Percentiles rank a stretch among this genome's conserved stretches.
phyloP scores from a whole-genome alignment of 73 alveolate genomes.

The Effrenium voratum region DNA sequence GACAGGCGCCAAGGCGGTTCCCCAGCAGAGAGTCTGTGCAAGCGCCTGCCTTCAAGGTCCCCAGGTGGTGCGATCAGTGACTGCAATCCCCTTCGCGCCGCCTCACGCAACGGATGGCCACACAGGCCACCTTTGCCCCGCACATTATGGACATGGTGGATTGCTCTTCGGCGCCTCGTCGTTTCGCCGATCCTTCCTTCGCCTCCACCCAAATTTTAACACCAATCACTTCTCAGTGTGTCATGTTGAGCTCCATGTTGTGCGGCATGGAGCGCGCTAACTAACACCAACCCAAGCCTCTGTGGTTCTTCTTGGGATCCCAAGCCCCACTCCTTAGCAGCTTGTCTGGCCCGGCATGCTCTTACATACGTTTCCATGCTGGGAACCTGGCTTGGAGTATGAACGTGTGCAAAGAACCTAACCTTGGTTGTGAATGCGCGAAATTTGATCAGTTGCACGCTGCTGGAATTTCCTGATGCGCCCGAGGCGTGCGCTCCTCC shows the following conservation, averaged over 20 bases:
- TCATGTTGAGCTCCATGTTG: background rate
- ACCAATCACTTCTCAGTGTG: background rate
- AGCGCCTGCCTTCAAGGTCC: constrained; percentile 20
- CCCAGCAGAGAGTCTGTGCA: background rate
- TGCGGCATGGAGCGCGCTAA: background rate
- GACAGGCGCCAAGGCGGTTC: background rate
- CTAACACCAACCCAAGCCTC: background rate
- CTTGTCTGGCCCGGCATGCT: too few relatives aligned
- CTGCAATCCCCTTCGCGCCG: constrained; percentile 19
- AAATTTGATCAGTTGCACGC: too few relatives aligned
- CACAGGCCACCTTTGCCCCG: background rate
- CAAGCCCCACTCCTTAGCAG: constrained; percentile 67
- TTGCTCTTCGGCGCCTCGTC: background rate
- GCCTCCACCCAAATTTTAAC: background rate
- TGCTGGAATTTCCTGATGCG: too few relatives aligned
- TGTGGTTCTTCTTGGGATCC: constrained; percentile 38
- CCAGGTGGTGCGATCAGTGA: constrained; percentile 38
- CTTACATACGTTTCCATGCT: too few relatives aligned
- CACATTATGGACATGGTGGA: background rate
- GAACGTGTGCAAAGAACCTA: too few relatives aligned
- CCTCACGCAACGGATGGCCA: background rate
- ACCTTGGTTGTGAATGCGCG: too few relatives aligned
- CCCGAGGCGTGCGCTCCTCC: too few relatives aligned
- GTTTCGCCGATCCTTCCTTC: background rate
- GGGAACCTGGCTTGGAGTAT: too few relatives aligned